Evolutionary conservation across 345 rosid genomes (phyloP).

Genomic region (Eucalyptus marginata): DNA sequence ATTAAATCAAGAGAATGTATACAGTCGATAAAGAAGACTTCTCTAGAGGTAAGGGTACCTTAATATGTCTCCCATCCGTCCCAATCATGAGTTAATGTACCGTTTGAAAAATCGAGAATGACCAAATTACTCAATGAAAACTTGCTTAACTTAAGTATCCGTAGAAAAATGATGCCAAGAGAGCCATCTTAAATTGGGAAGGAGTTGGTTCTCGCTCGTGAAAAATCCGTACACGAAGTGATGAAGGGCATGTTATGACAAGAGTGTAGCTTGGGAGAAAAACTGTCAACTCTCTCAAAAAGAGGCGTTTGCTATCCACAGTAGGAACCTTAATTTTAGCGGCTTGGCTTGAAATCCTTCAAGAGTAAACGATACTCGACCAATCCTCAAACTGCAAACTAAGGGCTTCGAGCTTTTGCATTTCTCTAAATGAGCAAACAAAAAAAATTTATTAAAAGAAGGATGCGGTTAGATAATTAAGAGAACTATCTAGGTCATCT

Average conservation of each 20-base stretch:
- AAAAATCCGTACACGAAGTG: not conserved
- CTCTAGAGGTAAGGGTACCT: not conserved
- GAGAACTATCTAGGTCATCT: too few species aligned
- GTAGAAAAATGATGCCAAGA: not conserved
- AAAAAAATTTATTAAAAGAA: too few species aligned
- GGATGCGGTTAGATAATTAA: too few species aligned
- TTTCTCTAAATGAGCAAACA: not conserved
- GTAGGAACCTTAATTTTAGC: not conserved
- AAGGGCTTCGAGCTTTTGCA: not conserved
- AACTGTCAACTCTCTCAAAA: not conserved
- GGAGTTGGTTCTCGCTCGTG: not conserved
- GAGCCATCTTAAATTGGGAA: not conserved
- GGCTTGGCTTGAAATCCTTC: not conserved
- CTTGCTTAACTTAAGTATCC: not conserved
- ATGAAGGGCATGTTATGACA: not conserved
- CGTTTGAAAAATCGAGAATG: not conserved
- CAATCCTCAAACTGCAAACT: not conserved
- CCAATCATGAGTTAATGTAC: not conserved
- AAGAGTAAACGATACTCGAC: not conserved
- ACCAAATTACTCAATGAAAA: not conserved
- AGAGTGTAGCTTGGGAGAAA: not conserved
- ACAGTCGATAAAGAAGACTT: not conserved
- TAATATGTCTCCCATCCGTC: not conserved
- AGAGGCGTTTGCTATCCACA: fast-evolving
- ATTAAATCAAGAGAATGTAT: not conserved